Base-by-base conservation (phyloP, 495 filamentous ascomycete species). In the Staphylotrichum tortipilum region DNA sequence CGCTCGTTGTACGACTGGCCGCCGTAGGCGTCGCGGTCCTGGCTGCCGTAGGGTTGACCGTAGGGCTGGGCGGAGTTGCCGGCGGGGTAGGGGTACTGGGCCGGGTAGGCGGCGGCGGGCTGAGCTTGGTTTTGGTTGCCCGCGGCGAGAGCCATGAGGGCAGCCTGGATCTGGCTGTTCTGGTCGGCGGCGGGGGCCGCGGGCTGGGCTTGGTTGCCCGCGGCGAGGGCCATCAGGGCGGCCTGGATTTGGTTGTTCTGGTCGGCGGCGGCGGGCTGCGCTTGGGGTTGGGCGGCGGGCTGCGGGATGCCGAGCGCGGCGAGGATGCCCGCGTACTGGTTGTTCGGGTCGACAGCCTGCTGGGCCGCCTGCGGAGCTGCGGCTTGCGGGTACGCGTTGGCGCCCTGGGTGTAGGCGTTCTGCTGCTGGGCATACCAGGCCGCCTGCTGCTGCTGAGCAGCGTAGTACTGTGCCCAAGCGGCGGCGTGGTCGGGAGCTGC, bases 401-500 rank as follows among this genome's bases (percentile, higher is more conserved):
- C 49, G 6, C 56, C 33, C 37, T 67, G 64, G 7, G 47, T 36
- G 35, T 55, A 61, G 7, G 47, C 34, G 15, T 33, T 26, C 22
- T 48, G 64, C n/a, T 50, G 49, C 18, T 65, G 62, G 18, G 18
- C 55, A 26, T 65, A 63, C 43, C 67, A 53, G 31, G 54, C n/a
- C n/a, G n/a, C 58, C 23, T 66, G 61, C 44, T 58, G 58, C 19
- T 57, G 58, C 30, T 62, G 62, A 3, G 50, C 50, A 19, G 61
- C 55, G 39, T 66, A 68, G 33, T 61, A 62, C 29, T 60, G 57
- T 3, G 63, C 60, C 59, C 59, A 64, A 5, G 56, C 54, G 17
- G 53, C 56, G 22, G 56, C 38, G 45, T 66, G 57, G 26, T 64
- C 63, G 4, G 48, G 28, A 23, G 61, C 44, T 18, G 41, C 39